These are phyloP conservation scores for Pedinophyceae sp. DNA, from an alignment of 139 green algal genomes.

Conservation along the genomic window DNA sequence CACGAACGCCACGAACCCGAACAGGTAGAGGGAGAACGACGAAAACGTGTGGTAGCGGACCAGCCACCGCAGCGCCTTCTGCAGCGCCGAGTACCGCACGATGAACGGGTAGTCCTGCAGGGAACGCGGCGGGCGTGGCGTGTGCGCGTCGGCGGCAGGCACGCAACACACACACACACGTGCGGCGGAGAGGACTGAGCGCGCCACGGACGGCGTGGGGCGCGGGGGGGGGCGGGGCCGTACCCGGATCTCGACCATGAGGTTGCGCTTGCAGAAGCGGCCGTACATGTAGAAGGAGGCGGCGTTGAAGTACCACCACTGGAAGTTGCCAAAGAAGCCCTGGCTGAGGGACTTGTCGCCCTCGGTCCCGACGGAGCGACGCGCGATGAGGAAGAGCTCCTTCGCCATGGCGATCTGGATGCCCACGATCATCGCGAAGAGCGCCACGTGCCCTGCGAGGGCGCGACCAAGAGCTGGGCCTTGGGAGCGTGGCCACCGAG, in stretches of 20 bases:
- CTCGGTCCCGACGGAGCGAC: not conserved
- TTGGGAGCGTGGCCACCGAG: no score
- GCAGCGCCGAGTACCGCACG: not conserved
- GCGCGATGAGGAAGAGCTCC: slow-evolving; percentile 26
- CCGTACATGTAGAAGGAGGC: slow-evolving; percentile 83
- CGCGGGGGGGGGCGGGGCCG: not conserved
- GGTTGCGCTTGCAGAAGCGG: slow-evolving; percentile 76
- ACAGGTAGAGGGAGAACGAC: slow-evolving; percentile 10
- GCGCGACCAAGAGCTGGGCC: no score
- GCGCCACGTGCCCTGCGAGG: slow-evolving; percentile 3
- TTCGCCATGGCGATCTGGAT: slow-evolving; percentile 14
- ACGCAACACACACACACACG: slow-evolving; percentile 3
- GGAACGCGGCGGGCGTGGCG: no score
- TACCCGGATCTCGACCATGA: slow-evolving; percentile 45
- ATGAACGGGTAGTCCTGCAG: not conserved
- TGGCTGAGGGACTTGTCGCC: not conserved
- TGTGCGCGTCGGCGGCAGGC: no score
- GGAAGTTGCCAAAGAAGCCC: slow-evolving; percentile 5
- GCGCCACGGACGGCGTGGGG: not conserved
- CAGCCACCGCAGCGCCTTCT: not conserved
- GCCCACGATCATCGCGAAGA: slow-evolving; percentile 4
- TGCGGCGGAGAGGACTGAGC: not conserved
- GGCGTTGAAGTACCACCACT: slow-evolving; percentile 86
- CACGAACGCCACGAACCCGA: slow-evolving; percentile 80
- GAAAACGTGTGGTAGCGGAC: not conserved